Base-by-base conservation (phyloP, 78 protist genomes). In the Dictyostelium capitatum region DNA sequence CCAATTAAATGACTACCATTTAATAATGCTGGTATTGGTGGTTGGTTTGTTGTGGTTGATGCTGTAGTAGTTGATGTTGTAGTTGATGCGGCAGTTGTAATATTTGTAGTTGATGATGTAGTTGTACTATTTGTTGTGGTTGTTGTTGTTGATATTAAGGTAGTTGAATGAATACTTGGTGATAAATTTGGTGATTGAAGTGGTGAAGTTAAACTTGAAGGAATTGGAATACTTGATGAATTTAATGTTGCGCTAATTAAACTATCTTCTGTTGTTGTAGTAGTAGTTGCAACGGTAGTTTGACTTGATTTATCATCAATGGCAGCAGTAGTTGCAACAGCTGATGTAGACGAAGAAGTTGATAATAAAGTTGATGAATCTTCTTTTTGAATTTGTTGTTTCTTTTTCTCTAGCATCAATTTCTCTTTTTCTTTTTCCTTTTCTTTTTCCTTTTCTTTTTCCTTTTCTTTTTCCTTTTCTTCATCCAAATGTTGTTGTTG, bases 111-210 rank as follows among this genome's bases (percentile, higher is more conserved):
- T 25, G 43, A 10, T 30, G 37, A 11, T 28, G 19, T 25, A 64
- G 46, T 12, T 8, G 25, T 7, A 54, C 6, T n/a, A 28, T n/a
- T 64, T 32, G 72, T 4, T 1, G 69, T 9, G 8, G 9, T 59
- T 19, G 17, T 25, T 6, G 6, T n/a, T n/a, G 70, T 10, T 32
- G 75, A 15, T 17, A 30, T 19, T 65, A 30, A 30, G 28, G 41
- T 67, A 14, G 48, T 14, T 32, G 75, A 32, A 0, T 20, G 32
- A 4, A 67, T 28, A 28, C 23, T 47, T 23, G 75, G 75, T 32
- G 75, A 67, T 28, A 67, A 23, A 20, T 23, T 81, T 41, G 89
- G 62, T 23, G 80, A 73, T 46, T 73, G 80, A 46, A 46, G 80
- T 3, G 80, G 80, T 46, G 80, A 30, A 41, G 41, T 25, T 41